Conservation (phyloP, 1,139 yeast species). For the Starmera stellimalicola region DNA sequence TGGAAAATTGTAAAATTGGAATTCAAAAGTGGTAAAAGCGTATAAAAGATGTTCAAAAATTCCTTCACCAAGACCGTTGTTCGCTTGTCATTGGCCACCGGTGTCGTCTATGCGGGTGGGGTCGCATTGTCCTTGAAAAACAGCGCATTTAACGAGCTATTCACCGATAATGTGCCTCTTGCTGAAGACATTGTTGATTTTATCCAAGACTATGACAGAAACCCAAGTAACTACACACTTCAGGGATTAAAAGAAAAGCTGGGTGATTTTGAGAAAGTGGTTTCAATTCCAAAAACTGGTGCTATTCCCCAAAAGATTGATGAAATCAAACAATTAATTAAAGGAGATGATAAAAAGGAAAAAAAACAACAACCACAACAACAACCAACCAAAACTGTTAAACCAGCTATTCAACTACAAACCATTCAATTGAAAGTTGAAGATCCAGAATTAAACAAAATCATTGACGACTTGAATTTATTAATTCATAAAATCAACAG, state of each 20-base stretch:
- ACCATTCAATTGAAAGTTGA: slow-evolving; percentile 19
- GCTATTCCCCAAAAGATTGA: slow-evolving; percentile 23
- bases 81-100: slow-evolving; percentile 26
- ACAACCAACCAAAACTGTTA: background rate
- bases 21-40: background rate
- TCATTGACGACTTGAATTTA: slow-evolving; percentile 25
- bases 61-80: slow-evolving; percentile 27
- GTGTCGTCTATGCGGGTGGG: slow-evolving; percentile 34
- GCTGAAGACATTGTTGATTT: slow-evolving; percentile 43
- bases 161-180: slow-evolving; percentile 52
- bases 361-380: slow-evolving; percentile 8
- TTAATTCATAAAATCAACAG: slow-evolving; percentile 25
- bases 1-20: too few relatives aligned
- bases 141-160: slow-evolving; percentile 36
- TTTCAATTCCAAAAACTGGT: slow-evolving; percentile 34
- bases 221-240: slow-evolving; percentile 23
- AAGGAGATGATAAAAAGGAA: slow-evolving; percentile 7
- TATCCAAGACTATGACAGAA: slow-evolving; percentile 35
- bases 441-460: slow-evolving; percentile 22
- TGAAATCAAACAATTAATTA: slow-evolving; percentile 14
- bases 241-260: slow-evolving; percentile 27
- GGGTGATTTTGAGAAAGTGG: slow-evolving; percentile 30
- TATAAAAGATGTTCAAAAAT: slow-evolving; percentile 15
- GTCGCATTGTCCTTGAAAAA: slow-evolving; percentile 32
- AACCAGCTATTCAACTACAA: slow-evolving; percentile 18